phyloP scores from a whole-genome alignment of 148 eudicot species.

The Arbutus unedo region DNA sequence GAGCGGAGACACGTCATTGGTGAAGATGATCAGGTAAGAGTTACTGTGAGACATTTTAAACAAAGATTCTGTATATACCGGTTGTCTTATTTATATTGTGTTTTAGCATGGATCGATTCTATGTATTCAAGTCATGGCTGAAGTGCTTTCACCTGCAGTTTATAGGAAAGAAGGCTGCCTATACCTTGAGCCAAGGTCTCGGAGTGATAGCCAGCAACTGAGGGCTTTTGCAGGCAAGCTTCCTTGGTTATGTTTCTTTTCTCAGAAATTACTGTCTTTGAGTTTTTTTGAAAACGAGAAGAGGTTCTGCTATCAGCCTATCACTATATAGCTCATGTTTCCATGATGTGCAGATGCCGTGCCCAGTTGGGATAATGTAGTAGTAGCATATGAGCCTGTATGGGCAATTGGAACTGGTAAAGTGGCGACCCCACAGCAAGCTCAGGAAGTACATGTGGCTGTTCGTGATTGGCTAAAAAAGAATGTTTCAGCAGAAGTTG shows the following conservation, averaged over 20 bases:
- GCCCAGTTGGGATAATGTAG: constrained; percentile 90
- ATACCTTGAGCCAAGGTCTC: constrained; percentile 77
- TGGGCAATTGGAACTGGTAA: constrained; percentile 99
- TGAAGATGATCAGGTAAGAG: constrained; percentile 69
- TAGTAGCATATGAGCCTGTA: constrained; percentile 93
- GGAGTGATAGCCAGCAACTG: constrained; percentile 86
- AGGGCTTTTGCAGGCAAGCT: constrained; percentile 84
- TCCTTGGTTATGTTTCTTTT: constrained; percentile 3
- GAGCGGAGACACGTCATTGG: constrained; percentile 87
- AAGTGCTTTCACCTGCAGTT: constrained; percentile 49
- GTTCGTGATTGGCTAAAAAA: constrained; percentile 95
- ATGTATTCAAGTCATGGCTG: constrained; percentile 9
- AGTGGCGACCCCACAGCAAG: constrained; percentile 91
- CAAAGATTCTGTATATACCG: neutral
- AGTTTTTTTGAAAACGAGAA: neutral
- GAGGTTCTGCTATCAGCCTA: neutral
- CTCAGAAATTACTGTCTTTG: neutral
- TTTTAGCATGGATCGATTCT: neutral
- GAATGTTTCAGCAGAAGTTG: constrained; percentile 93
- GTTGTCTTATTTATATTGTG: neutral
- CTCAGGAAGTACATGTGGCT: constrained; percentile 93
- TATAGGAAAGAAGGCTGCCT: constrained; percentile 94
- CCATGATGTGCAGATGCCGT: constrained; percentile 62
- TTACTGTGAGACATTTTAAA: neutral
- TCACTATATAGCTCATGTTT: neutral